A percentile compares a stretch with the other conserved stretches of the same genome.
Conservation (phyloP, 148 eudicot genomes). For the Oxyria digyna region DNA sequence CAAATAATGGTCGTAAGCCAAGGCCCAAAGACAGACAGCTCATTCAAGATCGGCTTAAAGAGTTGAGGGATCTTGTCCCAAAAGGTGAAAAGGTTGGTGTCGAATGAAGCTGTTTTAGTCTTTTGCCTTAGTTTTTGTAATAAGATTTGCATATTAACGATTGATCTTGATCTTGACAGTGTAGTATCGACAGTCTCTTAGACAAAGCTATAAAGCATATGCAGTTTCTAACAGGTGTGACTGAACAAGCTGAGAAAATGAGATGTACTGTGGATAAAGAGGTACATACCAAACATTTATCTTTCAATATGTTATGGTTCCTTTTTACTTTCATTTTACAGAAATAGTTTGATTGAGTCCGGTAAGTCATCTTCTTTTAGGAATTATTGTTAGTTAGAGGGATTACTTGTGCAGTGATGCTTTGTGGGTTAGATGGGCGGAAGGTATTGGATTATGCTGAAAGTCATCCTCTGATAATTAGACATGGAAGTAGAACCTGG, state of each 20-base stretch:
- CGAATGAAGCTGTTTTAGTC: neutral
- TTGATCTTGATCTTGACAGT: slow-evolving; percentile 27
- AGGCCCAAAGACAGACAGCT: slow-evolving; percentile 84
- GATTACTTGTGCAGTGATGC: neutral
- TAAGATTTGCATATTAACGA: neutral
- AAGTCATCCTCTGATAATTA: neutral
- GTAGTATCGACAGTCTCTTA: slow-evolving; percentile 86
- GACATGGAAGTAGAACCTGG: neutral
- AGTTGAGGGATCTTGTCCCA: slow-evolving; percentile 67
- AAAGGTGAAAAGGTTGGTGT: slow-evolving; percentile 43
- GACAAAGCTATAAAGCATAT: slow-evolving; percentile 71
- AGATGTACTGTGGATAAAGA: slow-evolving; percentile 24
- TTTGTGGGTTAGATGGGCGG: neutral
- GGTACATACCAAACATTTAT: slow-evolving; percentile 21
- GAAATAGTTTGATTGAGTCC: neutral
- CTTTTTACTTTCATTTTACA: neutral
- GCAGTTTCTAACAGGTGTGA: slow-evolving; percentile 46
- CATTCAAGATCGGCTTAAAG: slow-evolving; percentile 70
- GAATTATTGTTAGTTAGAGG: neutral
- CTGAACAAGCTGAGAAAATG: slow-evolving; percentile 60
- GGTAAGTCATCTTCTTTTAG: neutral
- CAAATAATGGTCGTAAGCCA: slow-evolving; percentile 28
- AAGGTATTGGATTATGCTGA: neutral
- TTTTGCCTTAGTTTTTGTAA: neutral
- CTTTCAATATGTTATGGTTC: neutral